Base-by-base conservation (phyloP, 768 basidiomycete genomes). In the Thelephora ganbajun region DNA sequence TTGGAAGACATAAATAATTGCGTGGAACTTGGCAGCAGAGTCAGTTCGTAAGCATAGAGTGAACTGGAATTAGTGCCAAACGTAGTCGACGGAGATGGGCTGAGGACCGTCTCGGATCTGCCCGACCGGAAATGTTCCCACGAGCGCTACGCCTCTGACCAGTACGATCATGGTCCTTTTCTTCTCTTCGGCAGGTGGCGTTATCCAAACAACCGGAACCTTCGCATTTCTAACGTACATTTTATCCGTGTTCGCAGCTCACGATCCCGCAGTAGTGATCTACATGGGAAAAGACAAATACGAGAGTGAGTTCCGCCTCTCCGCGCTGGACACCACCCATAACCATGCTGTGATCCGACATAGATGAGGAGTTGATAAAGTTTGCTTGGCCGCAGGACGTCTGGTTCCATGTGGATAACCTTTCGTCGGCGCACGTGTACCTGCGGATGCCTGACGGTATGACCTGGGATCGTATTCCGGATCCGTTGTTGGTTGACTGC, bases 261-360 rank as follows among this genome's bases (percentile, higher is more conserved):
- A 69, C 13, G 61, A 75, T 41, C 87, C 89, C 1, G 68, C 85
- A 1, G 79, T 71, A 6, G 76, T 67, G 22, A 68, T 97, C 48
- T 97, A 94, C 64, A 96, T 97, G 92, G 92, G 94, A 23, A 80
- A 79, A 60, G 94, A 99, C 73, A 98, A 99, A 67, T 83, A 91
- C 51, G 89, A 96, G 69, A 91, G 88, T 91, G 57, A 58, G 83
- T 3, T 1, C 19, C 6, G 26, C 9, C 33, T 14, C 20, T 33
- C 43, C 14, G 3, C 6, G 6, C 16, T 22, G 2, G 5, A 18
- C 33, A 4, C 12, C 11, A 33, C 14, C 54, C 41, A 42, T 41
- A 2, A 16, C 6, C 36, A 34, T 43, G 46, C 22, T n/a, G 11
- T 43, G 6, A 26, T 22, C 12, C 47, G 33, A 11, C 30, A 26